Conservation (phyloP, 495 filamentous ascomycete genomes). For the Paragyromitra xinjiangensis region DNA sequence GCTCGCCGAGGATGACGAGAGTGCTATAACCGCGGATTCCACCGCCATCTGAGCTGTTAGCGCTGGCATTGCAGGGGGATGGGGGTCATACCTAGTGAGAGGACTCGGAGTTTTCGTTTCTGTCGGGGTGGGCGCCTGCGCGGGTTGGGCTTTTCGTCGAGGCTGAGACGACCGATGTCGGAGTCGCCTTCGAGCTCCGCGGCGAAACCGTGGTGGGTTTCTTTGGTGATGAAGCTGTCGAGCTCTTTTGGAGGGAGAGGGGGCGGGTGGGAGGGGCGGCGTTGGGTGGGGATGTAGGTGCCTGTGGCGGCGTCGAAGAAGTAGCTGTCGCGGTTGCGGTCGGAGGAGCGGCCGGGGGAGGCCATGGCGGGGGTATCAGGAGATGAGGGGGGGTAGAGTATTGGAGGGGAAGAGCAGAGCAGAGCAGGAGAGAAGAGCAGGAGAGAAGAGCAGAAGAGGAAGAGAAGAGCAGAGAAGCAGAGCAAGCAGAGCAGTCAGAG, state of each 20-base stretch:
- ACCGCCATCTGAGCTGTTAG: constrained; percentile 76
- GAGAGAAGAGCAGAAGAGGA: neutral
- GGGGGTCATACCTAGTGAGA: constrained; percentile 78
- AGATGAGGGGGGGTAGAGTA: neutral
- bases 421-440: neutral
- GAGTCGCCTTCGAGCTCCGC: constrained; percentile 48
- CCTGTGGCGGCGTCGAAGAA: constrained; percentile 45
- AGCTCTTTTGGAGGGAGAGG: constrained; percentile 52
- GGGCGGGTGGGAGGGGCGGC: constrained; percentile 22
- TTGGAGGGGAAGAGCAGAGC: neutral
- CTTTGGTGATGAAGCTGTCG: constrained; percentile 40
- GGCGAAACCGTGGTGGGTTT: constrained; percentile 37
- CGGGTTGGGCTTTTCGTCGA: constrained; percentile 15
- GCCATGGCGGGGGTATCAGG: neutral
- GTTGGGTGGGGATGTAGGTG: constrained; percentile 37
- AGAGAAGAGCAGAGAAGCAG: neutral
- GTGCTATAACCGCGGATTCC: constrained; percentile 97
- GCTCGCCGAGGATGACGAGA: constrained; percentile 66
- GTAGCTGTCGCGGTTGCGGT: constrained; percentile 7
- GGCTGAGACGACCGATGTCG: constrained; percentile 15
- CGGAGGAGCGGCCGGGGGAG: constrained; percentile 6
- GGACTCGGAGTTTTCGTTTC: constrained; percentile 87
- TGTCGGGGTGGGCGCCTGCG: constrained; percentile 52
- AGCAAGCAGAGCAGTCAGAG: neutral
- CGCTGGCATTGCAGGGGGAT: constrained; percentile 9